phyloP scores from a whole-genome alignment of 805 yeast species.

The Scheffersomyces spartinae region DNA sequence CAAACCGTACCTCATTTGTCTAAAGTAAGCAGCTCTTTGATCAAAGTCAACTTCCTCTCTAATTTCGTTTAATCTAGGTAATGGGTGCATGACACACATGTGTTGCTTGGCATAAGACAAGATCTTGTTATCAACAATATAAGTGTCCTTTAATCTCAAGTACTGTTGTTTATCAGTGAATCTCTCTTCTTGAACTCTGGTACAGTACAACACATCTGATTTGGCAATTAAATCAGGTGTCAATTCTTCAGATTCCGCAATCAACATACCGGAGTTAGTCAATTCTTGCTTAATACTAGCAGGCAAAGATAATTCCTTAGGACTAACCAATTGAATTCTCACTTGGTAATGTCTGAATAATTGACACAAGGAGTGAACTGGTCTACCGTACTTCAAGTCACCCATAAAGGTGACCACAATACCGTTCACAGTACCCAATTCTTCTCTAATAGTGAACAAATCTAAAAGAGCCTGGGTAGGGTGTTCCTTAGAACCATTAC shows the following conservation, averaged over 20 bases:
- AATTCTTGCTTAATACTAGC: constrained; percentile 58
- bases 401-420: constrained; percentile 98
- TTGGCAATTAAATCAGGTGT: constrained; percentile 77
- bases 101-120: constrained; percentile 90
- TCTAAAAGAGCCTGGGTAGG: constrained; percentile 98
- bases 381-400: constrained; percentile 95
- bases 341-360: constrained; percentile 88
- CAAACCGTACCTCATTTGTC: constrained; percentile 98
- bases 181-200: constrained; percentile 97
- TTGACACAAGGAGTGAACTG: constrained; percentile 92
- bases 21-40: constrained; percentile 98
- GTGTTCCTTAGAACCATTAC: constrained; percentile 96
- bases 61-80: constrained; percentile 94
- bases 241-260: constrained; percentile 61
- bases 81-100: constrained; percentile 98
- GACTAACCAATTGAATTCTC: constrained; percentile 83
- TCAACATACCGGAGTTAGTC: constrained; percentile 54
- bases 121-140: constrained; percentile 85
- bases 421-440: constrained; percentile 96
- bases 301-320: constrained; percentile 81
- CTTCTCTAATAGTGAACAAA: constrained; percentile 96
- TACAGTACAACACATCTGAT: constrained; percentile 94
- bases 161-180: constrained; percentile 67
- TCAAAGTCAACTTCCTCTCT: constrained; percentile 98
- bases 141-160: constrained; percentile 80